Percentiles rank a stretch among this genome's conserved stretches.
Conservation (phyloP, 78 protist species). For the Dictyostelium citrinum region DNA sequence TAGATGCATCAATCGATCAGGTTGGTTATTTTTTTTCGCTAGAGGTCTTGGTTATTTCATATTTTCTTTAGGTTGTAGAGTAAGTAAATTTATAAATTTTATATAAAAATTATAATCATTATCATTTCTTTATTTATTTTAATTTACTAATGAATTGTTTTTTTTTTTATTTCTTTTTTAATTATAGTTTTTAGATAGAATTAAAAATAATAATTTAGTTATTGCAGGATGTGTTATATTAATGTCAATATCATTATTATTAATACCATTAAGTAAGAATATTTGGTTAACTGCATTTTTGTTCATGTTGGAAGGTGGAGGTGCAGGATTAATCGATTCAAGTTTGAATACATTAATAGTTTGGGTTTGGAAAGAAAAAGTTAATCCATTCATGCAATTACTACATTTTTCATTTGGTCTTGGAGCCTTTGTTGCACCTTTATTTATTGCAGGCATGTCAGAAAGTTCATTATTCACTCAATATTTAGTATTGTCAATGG, state of each 20-base stretch:
- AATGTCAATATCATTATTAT: slow-evolving; percentile 26
- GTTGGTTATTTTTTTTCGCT: slow-evolving; percentile 63
- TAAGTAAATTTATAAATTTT: no score
- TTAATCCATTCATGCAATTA: slow-evolving; percentile 71
- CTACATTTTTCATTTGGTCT: slow-evolving; percentile 69
- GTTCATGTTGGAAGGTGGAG: not conserved
- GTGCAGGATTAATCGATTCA: slow-evolving; percentile 36
- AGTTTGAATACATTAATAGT: slow-evolving; percentile 69
- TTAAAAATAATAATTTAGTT: slow-evolving; percentile 28
- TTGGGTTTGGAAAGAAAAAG: slow-evolving; percentile 60
- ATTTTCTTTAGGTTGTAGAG: slow-evolving; percentile 42
- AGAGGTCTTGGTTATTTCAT: slow-evolving; percentile 69
- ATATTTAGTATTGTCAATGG: slow-evolving; percentile 36
- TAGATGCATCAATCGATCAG: not conserved
- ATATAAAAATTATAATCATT: no score
- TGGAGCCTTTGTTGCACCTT: slow-evolving; percentile 67
- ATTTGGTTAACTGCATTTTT: slow-evolving; percentile 6
- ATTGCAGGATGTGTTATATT: slow-evolving; percentile 5
- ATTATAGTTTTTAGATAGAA: slow-evolving; percentile 19
- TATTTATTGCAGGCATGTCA: not conserved
- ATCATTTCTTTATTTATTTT: no score
- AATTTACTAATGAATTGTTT: not conserved
- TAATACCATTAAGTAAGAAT: slow-evolving; percentile 23
- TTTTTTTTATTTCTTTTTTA: not conserved
- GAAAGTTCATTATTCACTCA: not conserved